Evolutionary conservation across 805 yeast genomes (phyloP).

Genomic region (Wickerhamiella occidentalis): DNA sequence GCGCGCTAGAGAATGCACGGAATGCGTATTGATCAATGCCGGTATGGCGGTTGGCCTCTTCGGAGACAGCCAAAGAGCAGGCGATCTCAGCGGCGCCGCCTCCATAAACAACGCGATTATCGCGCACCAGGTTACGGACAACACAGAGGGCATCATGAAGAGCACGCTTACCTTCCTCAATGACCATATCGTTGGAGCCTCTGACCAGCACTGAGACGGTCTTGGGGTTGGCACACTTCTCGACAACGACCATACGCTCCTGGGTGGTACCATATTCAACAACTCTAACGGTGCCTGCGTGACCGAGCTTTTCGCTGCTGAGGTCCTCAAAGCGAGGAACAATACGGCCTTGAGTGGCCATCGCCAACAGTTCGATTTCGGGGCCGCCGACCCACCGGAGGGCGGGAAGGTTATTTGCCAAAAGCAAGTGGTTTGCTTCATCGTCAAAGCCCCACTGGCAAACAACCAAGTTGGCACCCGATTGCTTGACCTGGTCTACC

Average conservation of each 20-base stretch:
- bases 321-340: conserved; percentile 96
- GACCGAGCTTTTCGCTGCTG: conserved; percentile 67
- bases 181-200: conserved; percentile 96
- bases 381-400: conserved; percentile 99
- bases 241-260: conserved; percentile 91
- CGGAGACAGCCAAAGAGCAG: conserved; percentile 80
- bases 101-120: conserved; percentile 92
- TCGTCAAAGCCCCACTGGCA: conserved; percentile 99
- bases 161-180: conserved; percentile 93
- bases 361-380: conserved; percentile 88
- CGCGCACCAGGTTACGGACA: conserved; percentile 86
- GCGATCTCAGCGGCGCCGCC: conserved; percentile 98
- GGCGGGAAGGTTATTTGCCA: conserved; percentile 84
- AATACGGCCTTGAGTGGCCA: conserved; percentile 93
- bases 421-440: conserved; percentile 87
- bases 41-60: conserved; percentile 81
- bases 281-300: conserved; percentile 75
- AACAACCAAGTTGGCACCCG: conserved; percentile 92
- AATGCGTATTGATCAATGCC: conserved; percentile 98
- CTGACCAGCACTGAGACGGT: conserved; percentile 89
- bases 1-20: conserved; percentile 84
- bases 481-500: conserved; percentile 71
- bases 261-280: conserved; percentile 91
- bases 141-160: conserved; percentile 95
- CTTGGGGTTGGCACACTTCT: conserved; percentile 71